Percentiles rank a stretch among this genome's conserved stretches.
Evolutionary conservation across 2,329 filamentous ascomycete species (phyloP).

Genomic region (Dactylellina cionopaga): DNA sequence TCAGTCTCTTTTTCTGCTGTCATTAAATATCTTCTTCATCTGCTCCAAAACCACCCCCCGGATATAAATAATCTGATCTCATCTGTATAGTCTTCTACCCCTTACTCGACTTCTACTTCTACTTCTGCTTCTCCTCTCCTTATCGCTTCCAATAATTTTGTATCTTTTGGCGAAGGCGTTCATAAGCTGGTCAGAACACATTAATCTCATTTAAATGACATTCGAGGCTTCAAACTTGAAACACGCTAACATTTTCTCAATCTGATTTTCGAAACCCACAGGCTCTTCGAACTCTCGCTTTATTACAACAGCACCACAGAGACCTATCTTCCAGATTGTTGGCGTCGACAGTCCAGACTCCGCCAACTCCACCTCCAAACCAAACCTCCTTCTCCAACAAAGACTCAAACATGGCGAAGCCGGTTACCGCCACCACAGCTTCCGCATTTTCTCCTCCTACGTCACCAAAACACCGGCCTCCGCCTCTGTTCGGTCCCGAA

Average conservation of each 20-base stretch:
- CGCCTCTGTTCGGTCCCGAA: constrained; percentile 45
- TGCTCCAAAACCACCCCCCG: neutral
- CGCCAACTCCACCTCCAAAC: constrained; percentile 50
- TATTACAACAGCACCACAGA: constrained; percentile 52
- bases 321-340: constrained; percentile 51
- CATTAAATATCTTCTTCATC: neutral
- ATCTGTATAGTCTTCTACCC: constrained; percentile 48
- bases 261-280: constrained; percentile 47
- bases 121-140: too few relatives aligned
- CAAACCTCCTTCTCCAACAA: constrained; percentile 50
- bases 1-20: neutral
- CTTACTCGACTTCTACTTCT: constrained; percentile 47
- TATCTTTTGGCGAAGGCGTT: constrained; percentile 45
- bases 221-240: constrained; percentile 53
- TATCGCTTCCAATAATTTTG: constrained; percentile 49
- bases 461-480: constrained; percentile 50
- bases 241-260: constrained; percentile 52
- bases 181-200: constrained; percentile 52
- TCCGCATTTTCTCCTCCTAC: constrained; percentile 49
- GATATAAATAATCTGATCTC: constrained; percentile 43
- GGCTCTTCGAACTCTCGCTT: constrained; percentile 49
- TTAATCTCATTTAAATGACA: constrained; percentile 50
- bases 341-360: constrained; percentile 50
- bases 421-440: constrained; percentile 41
- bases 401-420: constrained; percentile 49